phyloP scores from a whole-genome alignment of 768 basidiomycete genomes.

The Tylopilus cervinicoccineus region DNA sequence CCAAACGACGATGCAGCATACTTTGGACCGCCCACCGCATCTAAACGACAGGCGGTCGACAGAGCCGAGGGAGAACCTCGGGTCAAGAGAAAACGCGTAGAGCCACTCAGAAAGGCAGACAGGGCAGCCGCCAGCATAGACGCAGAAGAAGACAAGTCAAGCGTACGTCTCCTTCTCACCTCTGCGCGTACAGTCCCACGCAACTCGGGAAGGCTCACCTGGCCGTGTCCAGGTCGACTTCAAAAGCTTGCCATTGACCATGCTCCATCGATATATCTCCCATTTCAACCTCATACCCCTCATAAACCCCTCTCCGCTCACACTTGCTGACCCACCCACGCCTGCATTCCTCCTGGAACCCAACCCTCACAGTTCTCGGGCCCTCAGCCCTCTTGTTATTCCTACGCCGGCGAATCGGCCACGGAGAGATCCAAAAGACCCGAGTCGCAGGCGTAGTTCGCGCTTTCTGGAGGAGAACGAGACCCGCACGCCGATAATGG shows the following conservation, averaged over 20 bases:
- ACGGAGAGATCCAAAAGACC: conserved; percentile 62
- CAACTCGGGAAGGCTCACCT: conserved; percentile 7
- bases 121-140: conserved; percentile 38
- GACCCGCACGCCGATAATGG: conserved; percentile 59
- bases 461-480: conserved; percentile 63
- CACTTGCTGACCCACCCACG: conserved; percentile 64
- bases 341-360: conserved; percentile 58
- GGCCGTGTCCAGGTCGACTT: conserved; percentile 62
- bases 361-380: conserved; percentile 40
- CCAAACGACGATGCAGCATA: conserved; percentile 69
- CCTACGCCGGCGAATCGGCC: conserved; percentile 67
- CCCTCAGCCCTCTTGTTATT: conserved; percentile 44
- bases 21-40: conserved; percentile 53
- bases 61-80: conserved; percentile 72
- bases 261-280: conserved; percentile 67
- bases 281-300: conserved; percentile 69
- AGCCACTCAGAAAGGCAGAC: conserved; percentile 36
- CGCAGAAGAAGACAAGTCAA: conserved; percentile 26
- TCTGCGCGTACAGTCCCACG: not conserved
- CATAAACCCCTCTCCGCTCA: conserved; percentile 67
- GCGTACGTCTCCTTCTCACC: conserved; percentile 22
- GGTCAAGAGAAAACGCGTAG: conserved; percentile 68
- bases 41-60: conserved; percentile 65
- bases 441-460: conserved; percentile 61
- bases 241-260: conserved; percentile 57